phyloP scores from a whole-genome alignment of 2,329 filamentous ascomycete genomes.

The Aspergillus sp. region DNA sequence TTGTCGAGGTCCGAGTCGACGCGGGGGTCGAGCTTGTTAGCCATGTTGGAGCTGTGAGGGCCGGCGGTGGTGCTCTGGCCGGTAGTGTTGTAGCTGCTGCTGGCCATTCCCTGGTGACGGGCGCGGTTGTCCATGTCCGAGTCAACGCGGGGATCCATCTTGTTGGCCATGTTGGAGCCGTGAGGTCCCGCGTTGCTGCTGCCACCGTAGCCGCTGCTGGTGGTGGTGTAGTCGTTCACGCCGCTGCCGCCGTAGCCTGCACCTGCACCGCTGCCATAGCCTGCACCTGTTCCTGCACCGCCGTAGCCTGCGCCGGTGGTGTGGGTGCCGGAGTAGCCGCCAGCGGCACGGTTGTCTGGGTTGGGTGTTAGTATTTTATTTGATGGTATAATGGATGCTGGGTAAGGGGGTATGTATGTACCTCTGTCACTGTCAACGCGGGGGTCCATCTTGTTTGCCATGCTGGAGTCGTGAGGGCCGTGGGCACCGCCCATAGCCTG shows the following conservation, averaged over 20 bases:
- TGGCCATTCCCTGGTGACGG: conserved; percentile 12
- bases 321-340: background rate
- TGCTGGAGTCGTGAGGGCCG: conserved; percentile 48
- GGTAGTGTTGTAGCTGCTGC: conserved; percentile 13
- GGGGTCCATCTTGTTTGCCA: conserved; percentile 56
- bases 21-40: conserved; percentile 58
- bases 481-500: conserved; percentile 15
- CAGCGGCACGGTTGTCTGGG: conserved; percentile 14
- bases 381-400: too few species aligned
- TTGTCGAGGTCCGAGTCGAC: conserved; percentile 51
- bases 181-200: conserved; percentile 40
- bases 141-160: conserved; percentile 32
- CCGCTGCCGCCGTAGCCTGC: conserved; percentile 12
- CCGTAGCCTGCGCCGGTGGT: conserved; percentile 11
- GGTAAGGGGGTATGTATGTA: conserved; percentile 1
- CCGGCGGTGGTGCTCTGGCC: conserved; percentile 30
- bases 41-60: conserved; percentile 47
- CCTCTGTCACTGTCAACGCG: conserved; percentile 31
- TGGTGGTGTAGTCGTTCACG: conserved; percentile 25
- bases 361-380: background rate
- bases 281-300: background rate
- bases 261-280: conserved; percentile 22
- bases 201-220: conserved; percentile 15
- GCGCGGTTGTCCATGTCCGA: conserved; percentile 41
- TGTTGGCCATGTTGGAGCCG: conserved; percentile 33